A percentile compares a stretch with the other conserved stretches of the same genome.
phyloP scores from a whole-genome alignment of 1,284 basidiomycete genomes.

The Apiotrichum gamsii region DNA sequence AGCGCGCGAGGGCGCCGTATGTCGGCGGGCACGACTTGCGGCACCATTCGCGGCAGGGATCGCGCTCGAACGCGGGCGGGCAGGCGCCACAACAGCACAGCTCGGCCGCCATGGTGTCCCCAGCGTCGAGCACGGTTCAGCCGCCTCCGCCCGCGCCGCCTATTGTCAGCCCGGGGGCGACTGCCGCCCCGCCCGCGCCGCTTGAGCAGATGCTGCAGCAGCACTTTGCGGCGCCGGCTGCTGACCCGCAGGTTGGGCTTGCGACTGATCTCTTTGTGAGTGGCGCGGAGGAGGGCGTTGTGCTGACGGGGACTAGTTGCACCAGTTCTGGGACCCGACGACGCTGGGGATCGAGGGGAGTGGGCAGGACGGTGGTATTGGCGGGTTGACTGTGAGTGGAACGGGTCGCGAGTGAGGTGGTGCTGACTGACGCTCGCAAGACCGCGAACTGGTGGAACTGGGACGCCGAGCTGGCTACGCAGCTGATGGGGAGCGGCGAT shows the following conservation, averaged over 20 bases:
- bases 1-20: conserved; percentile 10
- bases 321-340: conserved; percentile 37
- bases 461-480: too few relatives aligned
- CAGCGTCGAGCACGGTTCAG: background rate
- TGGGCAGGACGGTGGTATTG: too few relatives aligned
- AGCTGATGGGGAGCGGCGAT: too few relatives aligned
- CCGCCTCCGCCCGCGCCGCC: background rate
- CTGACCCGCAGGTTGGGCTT: background rate
- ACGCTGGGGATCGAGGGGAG: background rate
- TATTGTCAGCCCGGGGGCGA: background rate
- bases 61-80: too few relatives aligned
- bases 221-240: conserved; percentile 6
- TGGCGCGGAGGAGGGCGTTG: too few relatives aligned
- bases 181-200: background rate
- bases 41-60: background rate
- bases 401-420: too few relatives aligned
- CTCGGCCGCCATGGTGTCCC: background rate
- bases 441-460: too few relatives aligned
- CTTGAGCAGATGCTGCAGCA: conserved; percentile 16
- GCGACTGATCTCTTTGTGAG: conserved; percentile 10
- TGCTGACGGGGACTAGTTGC: conserved; percentile 23
- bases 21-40: background rate
- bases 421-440: too few relatives aligned
- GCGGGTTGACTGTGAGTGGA: too few relatives aligned
- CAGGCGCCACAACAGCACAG: background rate